phyloP scores from a whole-genome alignment of 140 eudicot species.

The Bidens hawaiensis region DNA sequence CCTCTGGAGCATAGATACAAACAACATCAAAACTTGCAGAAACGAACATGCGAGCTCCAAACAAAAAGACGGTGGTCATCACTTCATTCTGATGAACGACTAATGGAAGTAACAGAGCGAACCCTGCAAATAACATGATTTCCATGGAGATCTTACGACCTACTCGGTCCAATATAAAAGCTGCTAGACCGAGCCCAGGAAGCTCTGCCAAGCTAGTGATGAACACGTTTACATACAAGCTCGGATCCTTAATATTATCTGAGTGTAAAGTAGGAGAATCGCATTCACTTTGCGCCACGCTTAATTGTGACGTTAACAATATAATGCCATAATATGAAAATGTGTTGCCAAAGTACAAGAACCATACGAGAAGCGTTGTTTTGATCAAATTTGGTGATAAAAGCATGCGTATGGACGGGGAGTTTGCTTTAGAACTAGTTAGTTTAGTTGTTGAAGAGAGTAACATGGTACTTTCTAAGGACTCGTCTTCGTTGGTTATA shows the following conservation, averaged over 20 bases:
- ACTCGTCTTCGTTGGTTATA: constrained; percentile 24
- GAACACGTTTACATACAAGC: constrained; percentile 62
- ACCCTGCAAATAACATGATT: constrained; percentile 48
- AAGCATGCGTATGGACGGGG: constrained; percentile 31
- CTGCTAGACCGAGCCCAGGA: constrained; percentile 74
- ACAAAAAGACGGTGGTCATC: constrained; percentile 48
- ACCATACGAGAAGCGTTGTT: constrained; percentile 72
- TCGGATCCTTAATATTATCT: constrained; percentile 25
- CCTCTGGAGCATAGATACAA: constrained; percentile 85
- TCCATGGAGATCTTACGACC: constrained; percentile 84
- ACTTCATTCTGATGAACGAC: constrained; percentile 43
- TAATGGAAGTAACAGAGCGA: constrained; percentile 54
- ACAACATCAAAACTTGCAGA: constrained; percentile 65
- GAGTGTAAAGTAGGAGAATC: constrained; percentile 16
- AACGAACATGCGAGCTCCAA: constrained; percentile 88
- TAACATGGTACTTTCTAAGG: constrained; percentile 33
- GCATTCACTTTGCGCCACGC: constrained; percentile 51
- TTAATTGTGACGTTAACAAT: constrained; percentile 80
- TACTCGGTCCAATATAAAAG: constrained; percentile 62
- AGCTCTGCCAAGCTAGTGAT: constrained; percentile 93
- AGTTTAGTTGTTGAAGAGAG: constrained; percentile 31
- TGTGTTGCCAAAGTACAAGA: constrained; percentile 76
- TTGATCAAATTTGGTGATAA: constrained; percentile 50
- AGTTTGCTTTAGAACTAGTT: constrained; percentile 2
- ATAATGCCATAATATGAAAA: constrained; percentile 78